Evolutionary conservation across 2,329 filamentous ascomycete species (phyloP).

Genomic region (Colletotrichum kahawae): DNA sequence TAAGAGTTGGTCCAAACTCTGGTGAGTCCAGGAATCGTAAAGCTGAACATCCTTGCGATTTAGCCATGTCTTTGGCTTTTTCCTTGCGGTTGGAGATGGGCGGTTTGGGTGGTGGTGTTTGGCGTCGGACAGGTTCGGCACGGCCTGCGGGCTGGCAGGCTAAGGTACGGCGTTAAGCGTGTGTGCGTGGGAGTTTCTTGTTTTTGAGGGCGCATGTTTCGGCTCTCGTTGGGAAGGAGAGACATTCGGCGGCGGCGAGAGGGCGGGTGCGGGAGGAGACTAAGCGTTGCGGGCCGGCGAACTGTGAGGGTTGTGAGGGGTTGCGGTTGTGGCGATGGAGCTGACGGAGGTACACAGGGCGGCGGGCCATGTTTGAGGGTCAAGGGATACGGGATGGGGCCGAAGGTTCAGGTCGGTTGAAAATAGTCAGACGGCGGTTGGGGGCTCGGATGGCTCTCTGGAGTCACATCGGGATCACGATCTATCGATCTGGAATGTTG

Average conservation of each 20-base stretch:
- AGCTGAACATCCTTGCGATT: neutral
- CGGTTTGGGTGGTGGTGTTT: neutral
- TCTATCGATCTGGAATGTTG: neutral
- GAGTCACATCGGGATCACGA: neutral
- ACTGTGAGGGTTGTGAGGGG: neutral
- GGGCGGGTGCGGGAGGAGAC: neutral
- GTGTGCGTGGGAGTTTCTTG: neutral
- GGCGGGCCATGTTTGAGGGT: neutral
- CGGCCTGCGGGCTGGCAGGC: neutral
- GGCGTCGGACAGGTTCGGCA: neutral
- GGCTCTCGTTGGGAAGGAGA: neutral
- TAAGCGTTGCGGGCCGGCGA: neutral
- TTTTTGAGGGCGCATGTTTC: neutral
- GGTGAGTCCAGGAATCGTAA: neutral
- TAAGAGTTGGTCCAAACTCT: neutral
- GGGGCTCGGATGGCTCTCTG: neutral
- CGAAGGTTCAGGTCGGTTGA: neutral
- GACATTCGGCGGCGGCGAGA: neutral
- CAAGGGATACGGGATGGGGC: neutral
- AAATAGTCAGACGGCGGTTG: neutral
- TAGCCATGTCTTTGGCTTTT: neutral
- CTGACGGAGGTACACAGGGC: neutral
- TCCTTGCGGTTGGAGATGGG: neutral
- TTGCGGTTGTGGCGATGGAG: neutral
- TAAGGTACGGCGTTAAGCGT: neutral